phyloP scores from a whole-genome alignment of 2,329 filamentous ascomycete species.

The Colletotrichum falcatum region DNA sequence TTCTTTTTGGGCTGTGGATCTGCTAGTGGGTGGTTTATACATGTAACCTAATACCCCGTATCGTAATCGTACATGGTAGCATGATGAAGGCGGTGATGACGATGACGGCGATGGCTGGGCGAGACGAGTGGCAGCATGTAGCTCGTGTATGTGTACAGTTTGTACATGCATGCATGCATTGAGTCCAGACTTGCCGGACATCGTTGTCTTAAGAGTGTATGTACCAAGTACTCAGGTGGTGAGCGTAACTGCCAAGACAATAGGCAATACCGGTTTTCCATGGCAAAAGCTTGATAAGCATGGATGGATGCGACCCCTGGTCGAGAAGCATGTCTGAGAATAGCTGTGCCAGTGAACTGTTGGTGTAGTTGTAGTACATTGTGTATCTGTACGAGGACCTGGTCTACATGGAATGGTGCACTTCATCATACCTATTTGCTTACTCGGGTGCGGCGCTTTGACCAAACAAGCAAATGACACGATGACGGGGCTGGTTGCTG shows the following conservation, averaged over 20 bases:
- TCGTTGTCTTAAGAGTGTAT: neutral
- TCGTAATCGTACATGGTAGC: neutral
- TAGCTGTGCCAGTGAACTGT: neutral
- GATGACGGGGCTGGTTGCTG: neutral
- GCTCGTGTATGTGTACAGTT: neutral
- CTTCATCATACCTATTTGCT: too few species aligned
- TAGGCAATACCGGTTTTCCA: slow-evolving; percentile 15
- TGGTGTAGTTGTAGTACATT: neutral
- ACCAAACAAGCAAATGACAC: too few species aligned
- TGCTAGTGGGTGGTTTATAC: too few species aligned
- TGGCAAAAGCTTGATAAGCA: slow-evolving; percentile 38
- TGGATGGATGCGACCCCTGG: slow-evolving; percentile 11
- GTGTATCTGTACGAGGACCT: too few species aligned
- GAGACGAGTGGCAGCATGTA: slow-evolving; percentile 17
- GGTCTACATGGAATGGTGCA: too few species aligned
- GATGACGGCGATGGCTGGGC: neutral
- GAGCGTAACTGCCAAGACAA: neutral
- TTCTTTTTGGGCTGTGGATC: neutral
- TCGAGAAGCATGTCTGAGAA: slow-evolving; percentile 22
- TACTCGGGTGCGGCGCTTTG: too few species aligned
- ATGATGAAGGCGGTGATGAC: slow-evolving; percentile 1
- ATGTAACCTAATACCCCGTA: too few species aligned
- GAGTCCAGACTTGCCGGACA: neutral
- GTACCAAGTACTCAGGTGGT: too few species aligned
- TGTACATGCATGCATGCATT: slow-evolving; percentile 17